Evolutionary conservation across 1,284 basidiomycete genomes (phyloP), one percentile per base, ranked within the genome.

Genomic region (Hemileia vastatrix): DNA sequence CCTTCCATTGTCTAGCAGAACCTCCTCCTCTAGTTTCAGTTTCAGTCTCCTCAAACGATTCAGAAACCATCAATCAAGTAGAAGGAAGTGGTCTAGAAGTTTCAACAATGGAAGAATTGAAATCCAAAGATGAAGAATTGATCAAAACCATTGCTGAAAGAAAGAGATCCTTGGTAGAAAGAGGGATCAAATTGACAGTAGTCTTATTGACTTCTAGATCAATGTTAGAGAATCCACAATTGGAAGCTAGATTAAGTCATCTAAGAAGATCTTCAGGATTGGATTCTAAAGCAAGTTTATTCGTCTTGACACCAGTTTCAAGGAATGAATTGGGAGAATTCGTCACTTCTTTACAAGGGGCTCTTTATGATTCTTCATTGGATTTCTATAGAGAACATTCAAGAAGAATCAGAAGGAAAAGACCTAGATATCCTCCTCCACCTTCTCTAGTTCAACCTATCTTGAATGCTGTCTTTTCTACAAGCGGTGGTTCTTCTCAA

Each of bases 381-480:
- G 94, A 97, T 63, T 95, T 92, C 76, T 97, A 96, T 75, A 85
- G 86, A 0, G 82, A 86, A 6, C 93, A 95, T 70, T 90, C 88
- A 3, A 90, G 96, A 76, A 84, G 90, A 0, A 88, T 94, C 1
- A 80, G 90, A 44, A 80, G 91, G 52, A 97, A 97, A 76, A 83
- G 92, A 24, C 88, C 89, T 64, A 79, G 87, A 21, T 84, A 67
- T 85, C 54, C 74, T 8, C 71, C 73, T 80, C 84, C 0, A 83
- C 86, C 70, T 71, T 78, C 27, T 63, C 77, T 6, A 78, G 80
- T 6, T 74, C 80, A 0, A 82, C 82, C 70, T n/a, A n/a, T n/a
- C n/a, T n/a, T n/a, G n/a, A n/a, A n/a, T n/a, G n/a, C n/a, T n/a
- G n/a, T n/a, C n/a, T n/a, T n/a, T n/a, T n/a, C n/a, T n/a, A n/a